Base-by-base conservation (phyloP, 768 basidiomycete genomes). In the Tulasnella sp. region DNA sequence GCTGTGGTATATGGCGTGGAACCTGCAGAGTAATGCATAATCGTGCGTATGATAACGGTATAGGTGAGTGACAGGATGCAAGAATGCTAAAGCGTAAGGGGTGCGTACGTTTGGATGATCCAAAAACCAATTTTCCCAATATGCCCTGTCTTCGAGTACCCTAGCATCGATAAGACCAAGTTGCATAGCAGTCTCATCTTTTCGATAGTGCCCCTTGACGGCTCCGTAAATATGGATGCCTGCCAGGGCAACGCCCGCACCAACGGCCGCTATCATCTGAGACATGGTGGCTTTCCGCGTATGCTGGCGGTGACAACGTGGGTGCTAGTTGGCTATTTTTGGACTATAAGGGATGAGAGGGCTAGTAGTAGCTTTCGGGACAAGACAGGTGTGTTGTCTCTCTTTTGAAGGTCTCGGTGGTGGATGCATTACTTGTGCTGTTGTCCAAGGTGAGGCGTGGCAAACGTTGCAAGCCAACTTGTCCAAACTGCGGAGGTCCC, bases 101-200 rank as follows among this genome's bases (percentile, higher is more conserved):
- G 9, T 51, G 7, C 61, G n/a, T 29, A 67, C 44, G 13, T 46
- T 46, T 13, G 70, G 70, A n/a, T 72, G 37, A 72, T 72, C 70
- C n/a, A 72, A 39, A 46, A 72, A 72, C 70, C 70, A 72, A 39
- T 72, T 72, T 16, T 39, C 44, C 70, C 70, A 72, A 18, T 72
- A 39, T 13, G 70, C 37, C 20, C 70, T 26, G 15, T 72, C 70
- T 46, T 72, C 70, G 4, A 72, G 37, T 1, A 40, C 70, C 0
- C 70, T 37, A 16, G 70, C 70, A 29, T 72, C 70, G 26, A 72
- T 72, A 11, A 72, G 70, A 23, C 5, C 44, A 10, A 72, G 44
- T 39, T 72, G 70, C 70, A 72, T 35, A 5, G 37, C 35, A 13
- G 70, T 72, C 13, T 72, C 70, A 13, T 72, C 44, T 46, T 72